A percentile compares a stretch with the other conserved stretches of the same genome.
Evolutionary conservation across 1,284 basidiomycete species (phyloP).

Genomic region (Pyrrhoderma lamaoense): DNA sequence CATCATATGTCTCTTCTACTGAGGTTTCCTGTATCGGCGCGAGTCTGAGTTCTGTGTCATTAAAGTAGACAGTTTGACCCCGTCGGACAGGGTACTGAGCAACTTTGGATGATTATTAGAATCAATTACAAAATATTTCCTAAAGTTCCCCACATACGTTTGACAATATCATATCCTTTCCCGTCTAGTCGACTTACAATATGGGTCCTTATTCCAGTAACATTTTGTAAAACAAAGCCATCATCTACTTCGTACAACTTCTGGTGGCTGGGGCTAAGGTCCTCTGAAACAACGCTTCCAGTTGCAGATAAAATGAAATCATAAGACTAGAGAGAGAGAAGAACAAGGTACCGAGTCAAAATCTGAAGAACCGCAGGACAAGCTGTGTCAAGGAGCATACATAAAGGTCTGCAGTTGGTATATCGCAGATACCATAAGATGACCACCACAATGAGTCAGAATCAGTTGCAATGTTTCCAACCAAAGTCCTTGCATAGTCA

Average conservation of each 20-base stretch:
- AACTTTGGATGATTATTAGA: constrained; percentile 40
- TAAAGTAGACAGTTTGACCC: constrained; percentile 76
- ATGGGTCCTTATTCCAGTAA: constrained; percentile 68
- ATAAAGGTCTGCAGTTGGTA: constrained; percentile 62
- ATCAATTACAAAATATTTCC: not conserved
- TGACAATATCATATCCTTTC: constrained; percentile 79
- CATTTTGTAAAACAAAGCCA: constrained; percentile 70
- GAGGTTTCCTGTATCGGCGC: constrained; percentile 36
- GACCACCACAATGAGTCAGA: constrained; percentile 53
- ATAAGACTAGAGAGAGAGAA: constrained; percentile 66
- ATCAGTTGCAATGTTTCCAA: constrained; percentile 44
- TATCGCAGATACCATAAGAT: constrained; percentile 63
- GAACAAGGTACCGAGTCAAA: too few relatives aligned
- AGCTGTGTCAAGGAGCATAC: constrained; percentile 51
- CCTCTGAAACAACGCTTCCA: constrained; percentile 53
- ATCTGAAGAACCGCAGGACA: too few relatives aligned
- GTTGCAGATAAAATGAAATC: constrained; percentile 71
- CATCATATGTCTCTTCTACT: constrained; percentile 24
- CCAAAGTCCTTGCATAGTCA: constrained; percentile 69
- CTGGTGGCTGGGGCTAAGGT: constrained; percentile 55
- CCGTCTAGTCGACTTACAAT: constrained; percentile 76
- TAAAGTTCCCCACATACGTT: constrained; percentile 44
- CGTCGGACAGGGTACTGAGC: constrained; percentile 74
- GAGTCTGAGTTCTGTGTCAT: constrained; percentile 45
- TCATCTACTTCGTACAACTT: constrained; percentile 59